A percentile compares a stretch with the other conserved stretches of the same genome.
Evolutionary conservation across 768 basidiomycete species (phyloP).

Genomic region (Dacryopinax primogenitus): DNA sequence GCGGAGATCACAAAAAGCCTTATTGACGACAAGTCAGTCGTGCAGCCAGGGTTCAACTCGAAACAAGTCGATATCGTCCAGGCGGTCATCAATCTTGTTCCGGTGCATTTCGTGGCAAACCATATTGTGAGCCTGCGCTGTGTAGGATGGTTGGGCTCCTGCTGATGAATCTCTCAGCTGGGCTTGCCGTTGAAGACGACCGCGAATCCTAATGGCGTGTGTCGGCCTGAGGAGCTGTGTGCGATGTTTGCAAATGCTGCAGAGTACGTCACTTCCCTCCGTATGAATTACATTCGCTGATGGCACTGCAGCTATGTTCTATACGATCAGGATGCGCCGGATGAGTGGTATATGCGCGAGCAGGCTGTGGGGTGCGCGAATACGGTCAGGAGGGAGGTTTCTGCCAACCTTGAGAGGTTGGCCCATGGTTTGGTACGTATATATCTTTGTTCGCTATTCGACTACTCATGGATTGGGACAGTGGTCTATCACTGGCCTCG

Average conservation of each 20-base stretch:
- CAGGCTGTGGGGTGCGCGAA: background rate
- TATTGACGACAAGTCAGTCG: slow-evolving; percentile 41
- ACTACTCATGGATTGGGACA: background rate
- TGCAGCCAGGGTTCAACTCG: slow-evolving; percentile 41
- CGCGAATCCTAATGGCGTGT: background rate
- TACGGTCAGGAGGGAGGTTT: background rate
- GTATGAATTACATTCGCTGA: background rate
- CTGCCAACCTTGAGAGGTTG: background rate
- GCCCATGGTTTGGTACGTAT: background rate
- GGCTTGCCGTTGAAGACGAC: background rate
- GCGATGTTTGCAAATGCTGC: background rate
- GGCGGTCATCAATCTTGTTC: slow-evolving; percentile 51
- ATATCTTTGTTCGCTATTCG: background rate
- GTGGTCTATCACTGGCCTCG: background rate
- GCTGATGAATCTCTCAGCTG: background rate
- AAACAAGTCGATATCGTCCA: slow-evolving; percentile 51
- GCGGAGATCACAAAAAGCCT: slow-evolving; percentile 43
- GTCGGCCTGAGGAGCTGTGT: background rate
- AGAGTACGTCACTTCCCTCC: background rate
- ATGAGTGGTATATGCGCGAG: background rate
- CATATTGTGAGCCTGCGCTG: background rate
- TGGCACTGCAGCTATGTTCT: background rate
- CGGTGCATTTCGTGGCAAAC: slow-evolving; percentile 47
- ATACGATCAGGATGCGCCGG: background rate
- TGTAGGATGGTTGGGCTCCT: background rate